Evolutionary conservation across 78 protist genomes (phyloP), one percentile per base, ranked within the genome.

Genomic region (Guillardia theta): DNA sequence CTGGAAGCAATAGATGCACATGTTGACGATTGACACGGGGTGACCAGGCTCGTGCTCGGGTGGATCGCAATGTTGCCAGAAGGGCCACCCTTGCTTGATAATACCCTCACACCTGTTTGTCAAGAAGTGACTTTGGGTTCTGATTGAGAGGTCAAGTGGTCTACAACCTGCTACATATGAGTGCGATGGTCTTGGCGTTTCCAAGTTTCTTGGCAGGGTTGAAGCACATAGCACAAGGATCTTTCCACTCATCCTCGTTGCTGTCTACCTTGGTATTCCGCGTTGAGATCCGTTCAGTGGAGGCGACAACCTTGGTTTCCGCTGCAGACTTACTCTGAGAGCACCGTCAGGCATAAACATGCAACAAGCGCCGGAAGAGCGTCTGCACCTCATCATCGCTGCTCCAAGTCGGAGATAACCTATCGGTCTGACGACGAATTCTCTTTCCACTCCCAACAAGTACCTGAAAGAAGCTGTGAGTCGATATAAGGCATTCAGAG

Each of bases 41-140:
- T 43, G 90, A 0, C 90, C 90, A 4, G 90, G 53, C 83, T 70
- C 45, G 9, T 12, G 22, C 36, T 70, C 12, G 9, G 33, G 33
- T 6, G 83, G 83, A 24, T 70, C 22, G 41, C 83, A 50, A 50
- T 78, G 90, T 36, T 43, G 90, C 50, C 48, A 43, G 90, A 44
- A 78, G 43, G 90, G 90, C 90, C 90, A 78, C 43, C 90, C 90
- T 36, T 70, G 90, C 90, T 78, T 78, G 90, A 78, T 78, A 30
- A 78, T 37, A 50, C 48, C 90, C 50, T 78, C 90, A 50, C 90
- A 78, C 53, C 90, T 45, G 50, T 37, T 78, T n/a, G 64, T 19
- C 12, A 19, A 53, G 64, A 15, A 53, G 64, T 19, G 64, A 53
- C 64, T n/a, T n/a, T n/a, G n/a, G n/a, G n/a, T n/a, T n/a, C n/a